These are phyloP conservation scores for Osmanthus fragrans DNA, from an alignment of 257 asterid species.

Conservation along the genomic window DNA sequence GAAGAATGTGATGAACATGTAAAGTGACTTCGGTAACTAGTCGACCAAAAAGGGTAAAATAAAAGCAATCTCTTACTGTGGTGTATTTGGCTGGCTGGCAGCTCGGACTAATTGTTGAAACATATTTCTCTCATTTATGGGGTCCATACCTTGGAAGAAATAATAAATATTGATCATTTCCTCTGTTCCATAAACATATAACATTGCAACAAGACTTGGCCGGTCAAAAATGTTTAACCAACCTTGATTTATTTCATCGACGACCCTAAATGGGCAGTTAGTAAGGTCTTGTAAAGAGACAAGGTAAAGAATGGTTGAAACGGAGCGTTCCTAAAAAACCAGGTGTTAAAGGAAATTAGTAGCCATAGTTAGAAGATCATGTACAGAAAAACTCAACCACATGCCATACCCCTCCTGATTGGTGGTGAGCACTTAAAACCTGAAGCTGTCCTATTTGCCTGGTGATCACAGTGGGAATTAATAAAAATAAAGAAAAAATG, in stretches of 20 bases:
- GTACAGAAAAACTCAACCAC: conserved; percentile 21
- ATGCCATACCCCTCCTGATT: conserved; percentile 91
- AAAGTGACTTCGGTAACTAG: background rate
- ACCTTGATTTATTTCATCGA: conserved; percentile 99
- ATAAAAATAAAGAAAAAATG: conserved; percentile 15
- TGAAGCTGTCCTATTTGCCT: conserved; percentile 92
- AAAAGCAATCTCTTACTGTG: conserved; percentile 61
- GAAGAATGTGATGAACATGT: background rate
- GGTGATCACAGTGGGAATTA: conserved; percentile 29
- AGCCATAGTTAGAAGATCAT: conserved; percentile 22
- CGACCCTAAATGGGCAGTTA: conserved; percentile 96
- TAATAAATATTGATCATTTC: conserved; percentile 13
- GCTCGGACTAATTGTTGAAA: conserved; percentile 96
- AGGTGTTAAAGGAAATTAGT: conserved; percentile 28
- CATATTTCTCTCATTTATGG: conserved; percentile 95
- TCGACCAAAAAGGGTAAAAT: conserved; percentile 6
- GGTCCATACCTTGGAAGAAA: conserved; percentile 83
- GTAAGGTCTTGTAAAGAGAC: conserved; percentile 96
- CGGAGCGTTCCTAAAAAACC: conserved; percentile 78
- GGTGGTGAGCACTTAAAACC: conserved; percentile 93
- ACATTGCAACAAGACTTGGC: conserved; percentile 13
- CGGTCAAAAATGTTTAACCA: conserved; percentile 26
- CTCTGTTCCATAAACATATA: conserved; percentile 11
- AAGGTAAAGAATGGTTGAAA: conserved; percentile 94
- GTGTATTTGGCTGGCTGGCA: conserved; percentile 88